phyloP scores from a whole-genome alignment of 2,329 filamentous ascomycete genomes.

The Penicillium corylophilum region DNA sequence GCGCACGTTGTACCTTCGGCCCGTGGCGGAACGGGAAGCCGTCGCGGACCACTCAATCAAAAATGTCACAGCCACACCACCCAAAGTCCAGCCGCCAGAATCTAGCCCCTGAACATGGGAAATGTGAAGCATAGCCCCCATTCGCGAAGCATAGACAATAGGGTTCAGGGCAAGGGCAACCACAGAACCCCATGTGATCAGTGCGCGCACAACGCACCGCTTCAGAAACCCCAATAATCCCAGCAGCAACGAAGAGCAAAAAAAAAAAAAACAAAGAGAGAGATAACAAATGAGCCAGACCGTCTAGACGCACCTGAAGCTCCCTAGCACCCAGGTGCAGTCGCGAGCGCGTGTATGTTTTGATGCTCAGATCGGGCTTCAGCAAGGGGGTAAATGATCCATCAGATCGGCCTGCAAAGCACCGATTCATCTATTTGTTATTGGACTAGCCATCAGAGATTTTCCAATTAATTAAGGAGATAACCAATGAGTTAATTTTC shows the following conservation, averaged over 20 bases:
- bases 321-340: neutral
- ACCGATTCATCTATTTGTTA: neutral
- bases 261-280: neutral
- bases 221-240: neutral
- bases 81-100: neutral
- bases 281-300: neutral
- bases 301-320: neutral
- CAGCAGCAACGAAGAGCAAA: neutral
- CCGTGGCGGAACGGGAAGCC: neutral
- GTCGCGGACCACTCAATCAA: neutral
- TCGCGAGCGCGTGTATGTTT: constrained; percentile 8
- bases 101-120: neutral
- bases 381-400: constrained; percentile 20
- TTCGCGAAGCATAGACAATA: constrained; percentile 7
- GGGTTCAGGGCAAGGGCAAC: constrained; percentile 28
- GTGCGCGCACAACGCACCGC: constrained; percentile 17
- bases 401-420: constrained; percentile 8
- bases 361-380: constrained; percentile 15
- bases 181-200: constrained; percentile 21
- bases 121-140: neutral
- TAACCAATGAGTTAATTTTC: neutral
- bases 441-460: neutral
- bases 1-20: neutral
- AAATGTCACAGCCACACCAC: neutral
- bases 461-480: neutral